Evolutionary conservation across 2,329 filamentous ascomycete genomes (phyloP), one percentile per base, ranked within the genome.

Genomic region (Fusarium hainanense): DNA sequence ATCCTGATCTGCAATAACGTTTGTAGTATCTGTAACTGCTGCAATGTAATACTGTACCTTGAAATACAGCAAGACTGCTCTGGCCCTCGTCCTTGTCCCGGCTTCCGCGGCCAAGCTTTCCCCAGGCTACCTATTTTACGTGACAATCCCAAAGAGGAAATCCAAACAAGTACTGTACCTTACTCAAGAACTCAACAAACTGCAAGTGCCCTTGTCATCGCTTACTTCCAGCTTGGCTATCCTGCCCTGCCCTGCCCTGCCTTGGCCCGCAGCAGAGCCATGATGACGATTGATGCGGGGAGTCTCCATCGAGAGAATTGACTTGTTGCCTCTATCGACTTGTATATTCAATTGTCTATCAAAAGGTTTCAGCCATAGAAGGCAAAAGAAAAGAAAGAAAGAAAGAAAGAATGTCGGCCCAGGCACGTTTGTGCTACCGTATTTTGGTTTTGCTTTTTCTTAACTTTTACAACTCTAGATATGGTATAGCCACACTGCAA

Each of bases 171-270:
- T 59, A 60, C 42, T 37, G 34, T 37, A 37, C 34, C 34, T n/a
- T 37, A 54, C 46, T 54, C 57, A 20, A 52, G 37, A 61, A 50
- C 68, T 69, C 68, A 71, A 71, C 68, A 71, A 71, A 71, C 68
- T 69, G 64, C 68, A 64, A 46, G 46, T 30, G 46, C 64, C 48
- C 68, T 58, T 47, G 58, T 61, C 55, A 34, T 47, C 46, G 54
- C 51, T 58, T 56, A 43, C 44, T 48, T 41, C 37, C 61, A 65
- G 40, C 59, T 64, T 64, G 59, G 44, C 34, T 37, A 34, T 34
- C 32, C 16, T 34, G 30, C 14, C 7, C 30, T 32, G 30, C 37
- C 28, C 23, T 43, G 43, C 21, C 14, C 21, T 37, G 48, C 21
- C 30, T 41, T 42, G 49, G 32, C 49, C 20, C 49, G 32, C 48